A percentile compares a stretch with the other conserved stretches of the same genome.
Evolutionary conservation across 306 rosid genomes (phyloP).

Genomic region (Chamaecrista fasciculata): DNA sequence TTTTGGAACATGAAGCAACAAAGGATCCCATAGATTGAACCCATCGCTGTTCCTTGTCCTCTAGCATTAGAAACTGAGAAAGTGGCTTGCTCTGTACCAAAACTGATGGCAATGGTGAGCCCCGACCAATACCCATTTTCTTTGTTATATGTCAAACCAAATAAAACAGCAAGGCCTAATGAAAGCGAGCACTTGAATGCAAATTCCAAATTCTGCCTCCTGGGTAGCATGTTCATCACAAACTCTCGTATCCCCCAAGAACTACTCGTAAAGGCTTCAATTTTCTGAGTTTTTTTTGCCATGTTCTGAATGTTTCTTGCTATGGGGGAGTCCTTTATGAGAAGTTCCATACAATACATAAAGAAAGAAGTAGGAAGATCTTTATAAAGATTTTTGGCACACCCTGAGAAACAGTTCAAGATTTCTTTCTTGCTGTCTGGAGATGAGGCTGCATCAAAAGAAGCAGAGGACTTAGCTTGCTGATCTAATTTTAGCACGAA

Average conservation of each 20-base stretch:
- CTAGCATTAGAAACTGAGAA: slow-evolving; percentile 66
- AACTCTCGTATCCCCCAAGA: slow-evolving; percentile 22
- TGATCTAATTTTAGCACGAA: slow-evolving; percentile 37
- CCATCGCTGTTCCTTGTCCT: slow-evolving; percentile 78
- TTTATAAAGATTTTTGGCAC: slow-evolving; percentile 29
- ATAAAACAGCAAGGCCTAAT: slow-evolving; percentile 61
- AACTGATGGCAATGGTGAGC: slow-evolving; percentile 62
- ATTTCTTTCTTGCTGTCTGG: slow-evolving; percentile 33
- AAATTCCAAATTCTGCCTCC: slow-evolving; percentile 42
- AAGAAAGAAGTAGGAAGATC: slow-evolving; percentile 57
- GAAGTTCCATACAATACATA: slow-evolving; percentile 53
- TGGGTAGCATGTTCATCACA: slow-evolving; percentile 36
- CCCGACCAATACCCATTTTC: slow-evolving; percentile 77
- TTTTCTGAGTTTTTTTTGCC: slow-evolving; percentile 1
- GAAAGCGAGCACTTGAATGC: slow-evolving; percentile 72
- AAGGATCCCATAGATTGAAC: slow-evolving; percentile 69
- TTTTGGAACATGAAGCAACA: slow-evolving; percentile 45
- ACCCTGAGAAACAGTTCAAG: slow-evolving; percentile 26
- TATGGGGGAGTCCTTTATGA: slow-evolving; percentile 37
- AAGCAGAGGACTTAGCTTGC: slow-evolving; percentile 37
- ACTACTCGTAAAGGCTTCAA: no score
- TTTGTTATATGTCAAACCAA: slow-evolving; percentile 59
- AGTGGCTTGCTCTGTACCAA: slow-evolving; percentile 53
- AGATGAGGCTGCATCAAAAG: slow-evolving; percentile 40
- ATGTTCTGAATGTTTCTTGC: slow-evolving; percentile 17